These are phyloP conservation scores for Rhodotorula kratochvilovae DNA, from an alignment of 768 basidiomycete genomes.

Conservation along the genomic window DNA sequence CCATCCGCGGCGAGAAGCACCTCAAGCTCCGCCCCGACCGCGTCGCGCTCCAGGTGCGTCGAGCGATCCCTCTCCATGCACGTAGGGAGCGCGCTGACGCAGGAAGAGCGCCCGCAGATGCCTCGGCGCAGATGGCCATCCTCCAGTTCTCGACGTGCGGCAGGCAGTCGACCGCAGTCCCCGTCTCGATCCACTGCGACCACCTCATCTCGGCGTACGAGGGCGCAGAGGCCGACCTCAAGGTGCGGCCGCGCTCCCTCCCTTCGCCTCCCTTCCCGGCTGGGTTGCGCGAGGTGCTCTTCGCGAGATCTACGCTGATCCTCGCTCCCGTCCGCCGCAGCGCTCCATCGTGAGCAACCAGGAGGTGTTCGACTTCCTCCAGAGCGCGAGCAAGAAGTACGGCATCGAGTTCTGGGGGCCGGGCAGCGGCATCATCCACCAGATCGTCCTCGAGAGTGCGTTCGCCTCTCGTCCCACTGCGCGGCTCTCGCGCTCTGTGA, in stretches of 20 bases:
- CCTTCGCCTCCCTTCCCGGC: not conserved
- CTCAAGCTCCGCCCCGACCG: conserved; percentile 84
- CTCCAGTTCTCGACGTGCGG: conserved; percentile 98
- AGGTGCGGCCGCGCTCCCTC: conserved; percentile 53
- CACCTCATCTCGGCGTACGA: conserved; percentile 92
- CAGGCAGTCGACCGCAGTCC: conserved; percentile 71
- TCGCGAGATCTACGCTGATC: not conserved
- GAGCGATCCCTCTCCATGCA: conserved; percentile 49
- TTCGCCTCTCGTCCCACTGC: conserved; percentile 54
- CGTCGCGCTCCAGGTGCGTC: conserved; percentile 96
- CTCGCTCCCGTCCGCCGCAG: conserved; percentile 48
- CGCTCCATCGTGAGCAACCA: conserved; percentile 79
- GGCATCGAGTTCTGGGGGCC: conserved; percentile 97
- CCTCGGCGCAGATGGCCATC: conserved; percentile 56
- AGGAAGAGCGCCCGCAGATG: conserved; percentile 43
- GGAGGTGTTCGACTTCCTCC: conserved; percentile 95
- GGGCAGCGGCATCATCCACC: conserved; percentile 80
- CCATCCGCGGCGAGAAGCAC: conserved; percentile 78
- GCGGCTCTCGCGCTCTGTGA: not conserved
- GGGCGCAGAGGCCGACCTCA: conserved; percentile 78
- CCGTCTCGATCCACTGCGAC: conserved; percentile 81
- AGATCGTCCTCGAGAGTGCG: conserved; percentile 77
- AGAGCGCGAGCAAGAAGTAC: conserved; percentile 52
- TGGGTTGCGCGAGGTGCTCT: not conserved
- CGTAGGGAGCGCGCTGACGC: not conserved